Evolutionary conservation across 257 asterid genomes (phyloP).

Genomic region (Salvia rosmarinus): DNA sequence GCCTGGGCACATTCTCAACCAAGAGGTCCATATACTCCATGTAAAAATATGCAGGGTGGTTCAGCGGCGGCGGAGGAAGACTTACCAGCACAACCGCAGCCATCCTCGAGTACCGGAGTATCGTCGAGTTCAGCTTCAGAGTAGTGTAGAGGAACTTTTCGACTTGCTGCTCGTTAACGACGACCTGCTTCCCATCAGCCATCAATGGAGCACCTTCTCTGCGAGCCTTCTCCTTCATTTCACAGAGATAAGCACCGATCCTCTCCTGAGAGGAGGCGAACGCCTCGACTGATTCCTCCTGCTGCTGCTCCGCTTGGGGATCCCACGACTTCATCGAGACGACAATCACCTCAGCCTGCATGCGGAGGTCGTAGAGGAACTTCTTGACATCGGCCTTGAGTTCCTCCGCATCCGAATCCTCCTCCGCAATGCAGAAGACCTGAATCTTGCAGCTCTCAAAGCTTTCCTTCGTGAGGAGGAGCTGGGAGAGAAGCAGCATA

Average conservation of each 20-base stretch:
- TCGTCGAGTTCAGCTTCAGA: conserved; percentile 81
- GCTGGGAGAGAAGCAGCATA: conserved; percentile 96
- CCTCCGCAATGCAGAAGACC: conserved; percentile 96
- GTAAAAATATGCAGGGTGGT: conserved; percentile 84
- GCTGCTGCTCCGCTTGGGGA: conserved; percentile 68
- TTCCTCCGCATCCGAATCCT: conserved; percentile 92
- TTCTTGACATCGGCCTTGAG: conserved; percentile 86
- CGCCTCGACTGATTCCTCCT: conserved; percentile 81
- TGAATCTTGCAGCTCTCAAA: conserved; percentile 97
- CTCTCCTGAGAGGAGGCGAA: conserved; percentile 67
- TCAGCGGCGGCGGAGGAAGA: conserved; percentile 88
- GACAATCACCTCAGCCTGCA: conserved; percentile 98
- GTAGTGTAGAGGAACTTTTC: conserved; percentile 86
- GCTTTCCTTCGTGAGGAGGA: conserved; percentile 86
- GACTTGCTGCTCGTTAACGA: conserved; percentile 76
- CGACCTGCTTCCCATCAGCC: conserved; percentile 82
- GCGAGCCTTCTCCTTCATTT: conserved; percentile 65
- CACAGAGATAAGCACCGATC: conserved; percentile 56
- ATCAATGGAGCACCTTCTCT: conserved; percentile 58
- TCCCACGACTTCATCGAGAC: conserved; percentile 96
- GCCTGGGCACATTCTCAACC: conserved; percentile 96
- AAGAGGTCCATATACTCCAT: conserved; percentile 97
- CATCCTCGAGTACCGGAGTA: conserved; percentile 85
- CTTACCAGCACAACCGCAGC: conserved; percentile 96
- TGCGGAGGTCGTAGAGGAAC: conserved; percentile 90